Percentiles rank a stretch among this genome's conserved stretches.
phyloP scores from a whole-genome alignment of 106 monocot genomes.

The Dendrobium nobile region DNA sequence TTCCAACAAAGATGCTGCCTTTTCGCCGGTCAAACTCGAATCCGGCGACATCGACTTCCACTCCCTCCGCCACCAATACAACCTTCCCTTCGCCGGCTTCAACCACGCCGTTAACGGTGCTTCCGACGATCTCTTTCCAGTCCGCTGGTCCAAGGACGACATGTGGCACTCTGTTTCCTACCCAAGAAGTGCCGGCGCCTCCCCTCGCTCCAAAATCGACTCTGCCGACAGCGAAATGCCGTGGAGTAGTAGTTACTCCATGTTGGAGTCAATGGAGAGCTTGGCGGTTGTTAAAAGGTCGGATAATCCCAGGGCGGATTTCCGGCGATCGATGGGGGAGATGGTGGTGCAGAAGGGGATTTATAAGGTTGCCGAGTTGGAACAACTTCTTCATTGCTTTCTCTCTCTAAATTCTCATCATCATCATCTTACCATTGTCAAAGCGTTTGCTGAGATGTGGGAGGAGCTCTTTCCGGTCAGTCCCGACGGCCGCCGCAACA shows the following conservation, averaged over 20 bases:
- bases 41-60: too few species aligned
- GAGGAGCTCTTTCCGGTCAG: constrained; percentile 31
- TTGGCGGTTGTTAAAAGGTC: constrained; percentile 66
- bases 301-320: constrained; percentile 58
- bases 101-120: background rate
- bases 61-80: background rate
- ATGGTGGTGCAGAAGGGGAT: constrained; percentile 77
- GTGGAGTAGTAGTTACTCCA: background rate
- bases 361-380: constrained; percentile 49
- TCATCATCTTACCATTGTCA: constrained; percentile 53
- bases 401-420: constrained; percentile 54
- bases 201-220: background rate
- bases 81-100: background rate
- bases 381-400: constrained; percentile 64
- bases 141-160: constrained; percentile 32
- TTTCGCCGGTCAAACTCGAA: too few species aligned
- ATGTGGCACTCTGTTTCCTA: constrained; percentile 18
- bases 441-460: constrained; percentile 62
- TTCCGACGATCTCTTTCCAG: background rate
- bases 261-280: constrained; percentile 12
- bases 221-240: background rate
- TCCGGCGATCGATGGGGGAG: constrained; percentile 76
- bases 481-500: background rate
- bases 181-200: background rate
- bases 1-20: too few species aligned